Evolutionary conservation across 352 stramenopile genomes (phyloP), one percentile per base, ranked within the genome.

Genomic region (Globisporangium sylvaticum): DNA sequence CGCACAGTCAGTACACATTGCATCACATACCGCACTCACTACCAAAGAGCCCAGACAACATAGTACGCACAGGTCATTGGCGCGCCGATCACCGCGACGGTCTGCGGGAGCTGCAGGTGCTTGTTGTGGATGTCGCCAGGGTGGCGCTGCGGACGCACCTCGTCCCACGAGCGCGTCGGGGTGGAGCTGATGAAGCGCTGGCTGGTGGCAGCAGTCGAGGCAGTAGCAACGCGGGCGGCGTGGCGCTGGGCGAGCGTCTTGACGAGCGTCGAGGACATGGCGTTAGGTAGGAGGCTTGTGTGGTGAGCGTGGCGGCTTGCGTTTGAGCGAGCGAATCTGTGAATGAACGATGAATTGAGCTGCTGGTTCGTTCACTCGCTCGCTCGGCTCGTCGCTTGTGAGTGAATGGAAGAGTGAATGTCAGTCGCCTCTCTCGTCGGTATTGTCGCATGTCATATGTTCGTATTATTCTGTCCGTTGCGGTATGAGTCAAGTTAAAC

Each of bases 41-140:
- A 25, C 1, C 7, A 14, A 42, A 29, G 5, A 58, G 14, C 29
- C 27, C 2, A 50, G 18, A 50, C 9, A 15, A 12, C 18, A 8
- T n/a, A 37, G 39, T n/a, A 71, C 80, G 46, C 73, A 95, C 88
- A 88, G 10, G 87, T 96, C 88, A 96, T 96, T 25, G 88, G 88
- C n/a, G 86, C 88, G 69, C 88, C 88, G 55, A 96, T 96, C 48
- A 96, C 67, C 0, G 84, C 75, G 46, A 93, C 88, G 0, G 88
- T 94, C 61, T 90, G 79, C 46, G 87, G 87, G 52, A 78, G 64
- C 42, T 68, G 67, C 54, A 95, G 64, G 59, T 81, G 59, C 62
- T 78, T 68, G 70, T 91, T 94, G 65, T 64, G 68, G 32, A 89
- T 63, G 20, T 81, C 75, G n/a, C 58, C 65, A 5, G 84, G 68